Conservation (phyloP, 1,284 basidiomycete species). For the Tranzscheliella williamsii region DNA sequence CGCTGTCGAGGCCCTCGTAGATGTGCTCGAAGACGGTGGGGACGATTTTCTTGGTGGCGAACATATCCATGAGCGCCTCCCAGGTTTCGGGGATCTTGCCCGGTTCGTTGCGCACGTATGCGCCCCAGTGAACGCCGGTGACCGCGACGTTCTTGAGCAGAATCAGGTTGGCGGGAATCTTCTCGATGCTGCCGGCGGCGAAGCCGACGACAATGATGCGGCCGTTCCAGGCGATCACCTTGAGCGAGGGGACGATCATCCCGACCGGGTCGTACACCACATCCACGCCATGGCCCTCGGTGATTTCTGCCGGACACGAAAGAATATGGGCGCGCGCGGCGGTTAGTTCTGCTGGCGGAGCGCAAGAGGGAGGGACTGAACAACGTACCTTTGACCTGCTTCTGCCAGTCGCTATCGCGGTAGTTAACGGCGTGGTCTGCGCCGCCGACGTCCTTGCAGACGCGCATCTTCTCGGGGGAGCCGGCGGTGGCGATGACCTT, state of each 20-base stretch:
- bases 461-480: slow-evolving; percentile 44
- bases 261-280: slow-evolving; percentile 64
- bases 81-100: slow-evolving; percentile 72
- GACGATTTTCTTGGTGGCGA: slow-evolving; percentile 70
- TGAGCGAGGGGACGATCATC: slow-evolving; percentile 49
- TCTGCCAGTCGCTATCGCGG: slow-evolving; percentile 51
- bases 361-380: too few relatives aligned
- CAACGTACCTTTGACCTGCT: slow-evolving; percentile 47
- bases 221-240: slow-evolving; percentile 83
- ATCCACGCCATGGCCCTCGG: slow-evolving; percentile 63
- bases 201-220: slow-evolving; percentile 83
- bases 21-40: slow-evolving; percentile 76
- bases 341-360: too few relatives aligned
- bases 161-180: slow-evolving; percentile 71
- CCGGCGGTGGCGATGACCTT: slow-evolving; percentile 54
- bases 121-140: slow-evolving; percentile 51
- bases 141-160: slow-evolving; percentile 80
- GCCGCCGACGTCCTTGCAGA: slow-evolving; percentile 47
- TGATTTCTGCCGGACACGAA: slow-evolving; percentile 25
- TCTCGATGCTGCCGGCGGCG: slow-evolving; percentile 54
- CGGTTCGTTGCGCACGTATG: slow-evolving; percentile 66
- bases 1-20: slow-evolving; percentile 73
- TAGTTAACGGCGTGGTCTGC: slow-evolving; percentile 56
- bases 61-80: slow-evolving; percentile 73
- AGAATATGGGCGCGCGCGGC: neutral